Conservation (phyloP, 1,139 yeast genomes). For the Kurtzmaniella quercitrusa region DNA sequence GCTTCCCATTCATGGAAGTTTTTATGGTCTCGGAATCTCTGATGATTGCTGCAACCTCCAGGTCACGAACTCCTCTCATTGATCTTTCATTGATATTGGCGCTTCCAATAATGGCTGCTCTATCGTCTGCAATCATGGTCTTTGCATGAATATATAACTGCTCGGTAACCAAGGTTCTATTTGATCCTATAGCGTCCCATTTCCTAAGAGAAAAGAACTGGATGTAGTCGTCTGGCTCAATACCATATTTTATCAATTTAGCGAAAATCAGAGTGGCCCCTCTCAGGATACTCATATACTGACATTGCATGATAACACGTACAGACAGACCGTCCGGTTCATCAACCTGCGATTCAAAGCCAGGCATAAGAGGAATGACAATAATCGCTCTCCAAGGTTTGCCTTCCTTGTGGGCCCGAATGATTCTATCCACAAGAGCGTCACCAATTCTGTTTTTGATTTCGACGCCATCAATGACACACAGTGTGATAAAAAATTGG, state of each 20-base stretch:
- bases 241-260: slow-evolving; percentile 70
- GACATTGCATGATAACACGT: slow-evolving; percentile 95
- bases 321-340: slow-evolving; percentile 92
- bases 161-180: slow-evolving; percentile 74
- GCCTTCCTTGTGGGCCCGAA: slow-evolving; percentile 75
- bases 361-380: slow-evolving; percentile 95
- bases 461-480: slow-evolving; percentile 79
- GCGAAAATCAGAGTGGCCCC: slow-evolving; percentile 90
- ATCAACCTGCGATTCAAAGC: slow-evolving; percentile 92
- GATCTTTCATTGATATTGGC: slow-evolving; percentile 96
- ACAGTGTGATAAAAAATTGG: slow-evolving; percentile 87
- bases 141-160: slow-evolving; percentile 94
- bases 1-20: slow-evolving; percentile 77
- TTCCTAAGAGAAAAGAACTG: slow-evolving; percentile 89
- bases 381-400: slow-evolving; percentile 87
- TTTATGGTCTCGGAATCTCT: slow-evolving; percentile 77
- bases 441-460: slow-evolving; percentile 91
- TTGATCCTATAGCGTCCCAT: slow-evolving; percentile 90
- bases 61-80: slow-evolving; percentile 89
- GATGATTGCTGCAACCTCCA: slow-evolving; percentile 86
- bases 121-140: slow-evolving; percentile 87
- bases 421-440: slow-evolving; percentile 91
- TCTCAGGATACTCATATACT: slow-evolving; percentile 86
- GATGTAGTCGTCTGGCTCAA: slow-evolving; percentile 85
- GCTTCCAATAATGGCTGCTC: slow-evolving; percentile 90